Evolutionary conservation across 352 stramenopile genomes (phyloP).

Genomic region (Globisporangium megalacanthum): DNA sequence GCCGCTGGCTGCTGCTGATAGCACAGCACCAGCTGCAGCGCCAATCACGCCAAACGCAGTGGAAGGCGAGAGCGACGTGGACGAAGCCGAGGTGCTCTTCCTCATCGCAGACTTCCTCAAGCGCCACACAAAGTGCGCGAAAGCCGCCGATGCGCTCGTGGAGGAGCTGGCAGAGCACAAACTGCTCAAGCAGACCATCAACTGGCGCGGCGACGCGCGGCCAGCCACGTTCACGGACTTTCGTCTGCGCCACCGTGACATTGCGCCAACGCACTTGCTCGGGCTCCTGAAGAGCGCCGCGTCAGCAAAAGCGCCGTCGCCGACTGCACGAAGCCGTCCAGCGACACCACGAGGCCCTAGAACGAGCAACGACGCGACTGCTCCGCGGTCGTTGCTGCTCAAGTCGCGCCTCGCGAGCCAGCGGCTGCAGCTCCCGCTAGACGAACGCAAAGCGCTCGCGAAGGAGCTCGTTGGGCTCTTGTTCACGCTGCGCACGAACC

Average conservation of each 20-base stretch:
- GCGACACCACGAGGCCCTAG: conserved; percentile 3
- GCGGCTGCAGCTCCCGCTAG: conserved; percentile 24
- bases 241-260: conserved; percentile 61
- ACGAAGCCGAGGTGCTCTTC: conserved; percentile 67
- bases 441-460: conserved; percentile 40
- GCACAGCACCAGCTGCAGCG: not conserved
- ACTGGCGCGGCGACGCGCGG: conserved; percentile 54
- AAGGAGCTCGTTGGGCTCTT: conserved; percentile 50
- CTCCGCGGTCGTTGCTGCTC: conserved; percentile 46
- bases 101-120: conserved; percentile 84
- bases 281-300: conserved; percentile 34
- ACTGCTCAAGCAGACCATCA: conserved; percentile 48
- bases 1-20: not conserved
- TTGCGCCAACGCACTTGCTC: conserved; percentile 61
- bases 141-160: conserved; percentile 61
- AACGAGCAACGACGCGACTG: not conserved
- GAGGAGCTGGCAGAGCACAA: conserved; percentile 54
- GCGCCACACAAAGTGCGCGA: conserved; percentile 50
- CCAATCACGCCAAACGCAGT: not conserved
- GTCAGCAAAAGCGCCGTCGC: conserved; percentile 9
- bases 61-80: not conserved
- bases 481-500: conserved; percentile 31
- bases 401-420: conserved; percentile 33
- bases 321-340: conserved; percentile 6
- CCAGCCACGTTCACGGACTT: conserved; percentile 70